Conservation (phyloP, 179 eudicot species). For the Nepenthes alata region DNA sequence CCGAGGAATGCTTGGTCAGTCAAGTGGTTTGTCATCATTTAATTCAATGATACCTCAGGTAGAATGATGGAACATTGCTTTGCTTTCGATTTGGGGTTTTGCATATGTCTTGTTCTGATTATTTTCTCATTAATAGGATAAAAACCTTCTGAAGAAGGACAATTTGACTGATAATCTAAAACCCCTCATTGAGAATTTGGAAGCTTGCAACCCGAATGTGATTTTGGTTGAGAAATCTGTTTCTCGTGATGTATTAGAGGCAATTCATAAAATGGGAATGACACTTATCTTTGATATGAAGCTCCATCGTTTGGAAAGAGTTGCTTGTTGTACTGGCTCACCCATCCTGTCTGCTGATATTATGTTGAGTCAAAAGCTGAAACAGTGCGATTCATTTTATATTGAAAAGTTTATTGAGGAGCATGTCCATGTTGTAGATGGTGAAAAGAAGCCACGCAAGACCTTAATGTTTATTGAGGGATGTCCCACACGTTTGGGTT, state of each 20-base stretch:
- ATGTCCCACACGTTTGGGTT: constrained; percentile 64
- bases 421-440: constrained; percentile 39
- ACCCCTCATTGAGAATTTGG: constrained; percentile 38
- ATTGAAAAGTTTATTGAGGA: constrained; percentile 77
- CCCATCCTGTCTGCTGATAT: constrained; percentile 53
- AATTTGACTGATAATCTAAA: constrained; percentile 19
- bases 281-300: constrained; percentile 91
- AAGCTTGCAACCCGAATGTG: constrained; percentile 60
- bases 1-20: constrained; percentile 59
- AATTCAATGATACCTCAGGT: constrained; percentile 56
- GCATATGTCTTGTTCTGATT: constrained; percentile 9
- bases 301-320: constrained; percentile 75
- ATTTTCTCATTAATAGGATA: constrained; percentile 5
- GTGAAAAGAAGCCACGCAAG: constrained; percentile 62
- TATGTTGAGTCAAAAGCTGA: constrained; percentile 38
- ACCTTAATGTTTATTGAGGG: constrained; percentile 93
- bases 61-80: constrained; percentile 3
- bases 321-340: constrained; percentile 79
- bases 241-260: constrained; percentile 64
- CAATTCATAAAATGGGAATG: constrained; percentile 54
- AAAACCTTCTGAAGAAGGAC: constrained; percentile 30
- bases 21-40: constrained; percentile 70
- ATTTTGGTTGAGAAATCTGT: constrained; percentile 86
- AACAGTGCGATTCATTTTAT: constrained; percentile 56
- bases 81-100: not conserved